phyloP scores from a whole-genome alignment of 805 yeast genomes.

The Millerozyma acaciae region DNA sequence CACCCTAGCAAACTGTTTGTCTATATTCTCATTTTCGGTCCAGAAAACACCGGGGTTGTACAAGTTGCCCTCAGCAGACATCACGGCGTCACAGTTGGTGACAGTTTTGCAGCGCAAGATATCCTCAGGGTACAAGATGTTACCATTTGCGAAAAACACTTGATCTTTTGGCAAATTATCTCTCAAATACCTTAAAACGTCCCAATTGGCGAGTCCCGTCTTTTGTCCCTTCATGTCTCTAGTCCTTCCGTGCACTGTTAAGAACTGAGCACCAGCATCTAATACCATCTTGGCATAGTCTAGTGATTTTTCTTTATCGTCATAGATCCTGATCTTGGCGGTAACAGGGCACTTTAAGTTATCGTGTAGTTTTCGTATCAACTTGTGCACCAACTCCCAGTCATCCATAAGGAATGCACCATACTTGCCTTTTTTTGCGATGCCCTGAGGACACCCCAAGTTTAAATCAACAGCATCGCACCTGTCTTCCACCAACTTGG shows the following conservation, averaged over 20 bases:
- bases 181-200: slow-evolving; percentile 63
- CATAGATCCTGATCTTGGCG: slow-evolving; percentile 89
- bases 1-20: slow-evolving; percentile 77
- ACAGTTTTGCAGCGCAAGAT: slow-evolving; percentile 61
- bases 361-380: slow-evolving; percentile 70
- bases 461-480: slow-evolving; percentile 97
- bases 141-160: slow-evolving; percentile 93
- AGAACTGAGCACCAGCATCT: slow-evolving; percentile 90
- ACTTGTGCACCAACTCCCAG: slow-evolving; percentile 74
- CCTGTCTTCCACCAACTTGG: slow-evolving; percentile 68
- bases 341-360: slow-evolving; percentile 85
- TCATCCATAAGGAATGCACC: slow-evolving; percentile 97
- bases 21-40: slow-evolving; percentile 47
- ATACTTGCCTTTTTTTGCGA: slow-evolving; percentile 90
- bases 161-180: slow-evolving; percentile 76
- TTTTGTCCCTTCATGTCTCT: slow-evolving; percentile 97
- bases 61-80: slow-evolving; percentile 96
- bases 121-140: slow-evolving; percentile 86
- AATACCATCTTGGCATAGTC: slow-evolving; percentile 86
- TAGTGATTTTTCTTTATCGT: slow-evolving; percentile 76
- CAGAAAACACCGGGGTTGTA: slow-evolving; percentile 91
- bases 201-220: slow-evolving; percentile 96
- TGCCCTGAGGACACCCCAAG: slow-evolving; percentile 97
- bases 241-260: slow-evolving; percentile 93
- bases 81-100: slow-evolving; percentile 81